These are phyloP conservation scores for Solanum phureja DNA, from an alignment of 257 asterid species.

Conservation along the genomic window DNA sequence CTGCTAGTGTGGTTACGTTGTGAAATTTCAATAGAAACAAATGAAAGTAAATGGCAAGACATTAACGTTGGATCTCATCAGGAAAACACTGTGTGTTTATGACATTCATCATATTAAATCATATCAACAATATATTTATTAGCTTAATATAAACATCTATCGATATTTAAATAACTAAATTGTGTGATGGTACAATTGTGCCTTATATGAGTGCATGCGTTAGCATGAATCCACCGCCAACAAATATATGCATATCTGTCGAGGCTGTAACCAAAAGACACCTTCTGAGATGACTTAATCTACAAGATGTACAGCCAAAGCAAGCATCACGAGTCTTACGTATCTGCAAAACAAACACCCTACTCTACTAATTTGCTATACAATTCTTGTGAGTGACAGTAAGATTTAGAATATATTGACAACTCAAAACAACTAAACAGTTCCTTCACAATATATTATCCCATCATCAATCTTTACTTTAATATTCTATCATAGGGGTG, in stretches of 20 bases:
- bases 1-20: rapidly evolving
- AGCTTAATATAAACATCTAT: neutral
- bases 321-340: neutral
- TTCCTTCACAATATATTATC: neutral
- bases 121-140: neutral
- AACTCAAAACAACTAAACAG: neutral
- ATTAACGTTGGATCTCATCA: neutral
- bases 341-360: neutral
- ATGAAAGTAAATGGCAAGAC: neutral
- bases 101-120: neutral
- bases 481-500: neutral
- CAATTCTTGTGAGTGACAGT: neutral
- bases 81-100: neutral
- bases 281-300: neutral
- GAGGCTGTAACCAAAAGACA: neutral
- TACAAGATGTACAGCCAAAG: neutral
- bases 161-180: neutral
- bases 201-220: neutral
- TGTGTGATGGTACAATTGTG: neutral
- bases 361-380: neutral
- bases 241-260: neutral
- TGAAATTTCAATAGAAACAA: neutral
- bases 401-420: neutral
- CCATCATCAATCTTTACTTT: neutral
- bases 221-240: neutral